These are phyloP conservation scores for Herpetospermum pedunculosum DNA, from an alignment of 306 rosid genomes.

Conservation along the genomic window DNA sequence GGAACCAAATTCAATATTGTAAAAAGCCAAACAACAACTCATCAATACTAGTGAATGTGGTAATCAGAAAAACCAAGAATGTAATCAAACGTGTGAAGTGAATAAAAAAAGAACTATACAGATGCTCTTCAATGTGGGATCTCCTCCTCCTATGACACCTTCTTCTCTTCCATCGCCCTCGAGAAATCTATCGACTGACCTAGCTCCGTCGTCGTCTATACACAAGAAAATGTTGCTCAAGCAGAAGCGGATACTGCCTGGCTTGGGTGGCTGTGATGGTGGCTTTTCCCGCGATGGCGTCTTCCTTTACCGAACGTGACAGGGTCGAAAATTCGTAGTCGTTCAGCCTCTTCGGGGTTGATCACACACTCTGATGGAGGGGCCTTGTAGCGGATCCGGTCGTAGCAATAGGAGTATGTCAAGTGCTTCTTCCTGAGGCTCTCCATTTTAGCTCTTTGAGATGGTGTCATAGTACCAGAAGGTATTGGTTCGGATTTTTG, in stretches of 20 bases:
- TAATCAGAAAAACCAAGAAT: neutral
- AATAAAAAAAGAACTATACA: neutral
- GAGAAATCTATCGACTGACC: neutral
- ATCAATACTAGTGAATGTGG: neutral
- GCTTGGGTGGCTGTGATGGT: slow-evolving; percentile 30
- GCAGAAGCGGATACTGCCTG: slow-evolving; percentile 22
- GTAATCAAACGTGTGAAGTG: neutral
- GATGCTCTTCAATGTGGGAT: slow-evolving; percentile 1
- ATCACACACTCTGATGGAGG: slow-evolving; percentile 71
- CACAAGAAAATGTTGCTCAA: slow-evolving; percentile 16
- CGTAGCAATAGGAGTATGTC: slow-evolving; percentile 93
- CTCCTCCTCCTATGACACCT: neutral
- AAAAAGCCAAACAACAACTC: neutral
- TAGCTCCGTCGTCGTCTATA: slow-evolving; percentile 3
- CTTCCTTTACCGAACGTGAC: slow-evolving; percentile 62
- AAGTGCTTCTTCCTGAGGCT: slow-evolving; percentile 62
- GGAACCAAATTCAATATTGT: slow-evolving; percentile 33
- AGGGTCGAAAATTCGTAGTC: slow-evolving; percentile 59
- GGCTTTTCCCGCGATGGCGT: slow-evolving; percentile 45
- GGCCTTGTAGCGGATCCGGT: slow-evolving; percentile 46
- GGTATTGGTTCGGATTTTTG: slow-evolving; percentile 32
- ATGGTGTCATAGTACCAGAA: slow-evolving; percentile 26
- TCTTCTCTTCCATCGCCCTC: slow-evolving; percentile 1
- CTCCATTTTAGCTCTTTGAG: slow-evolving; percentile 49
- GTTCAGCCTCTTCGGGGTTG: slow-evolving; percentile 49